Conservation (phyloP, 2,329 filamentous ascomycete species). For the Juglanconis oblonga region DNA sequence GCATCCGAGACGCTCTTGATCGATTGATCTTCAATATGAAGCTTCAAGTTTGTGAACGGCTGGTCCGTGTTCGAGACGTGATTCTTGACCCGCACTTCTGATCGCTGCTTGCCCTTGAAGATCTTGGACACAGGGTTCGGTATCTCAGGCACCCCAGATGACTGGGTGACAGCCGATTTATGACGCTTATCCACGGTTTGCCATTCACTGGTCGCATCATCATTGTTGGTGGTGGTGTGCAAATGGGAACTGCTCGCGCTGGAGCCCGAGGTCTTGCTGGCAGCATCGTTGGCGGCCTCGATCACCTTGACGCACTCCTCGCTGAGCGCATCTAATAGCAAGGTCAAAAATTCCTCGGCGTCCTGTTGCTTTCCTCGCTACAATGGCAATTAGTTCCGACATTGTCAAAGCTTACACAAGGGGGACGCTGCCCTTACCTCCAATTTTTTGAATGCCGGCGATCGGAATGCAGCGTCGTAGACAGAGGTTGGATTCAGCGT, state of each 20-base stretch:
- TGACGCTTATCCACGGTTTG: constrained; percentile 92
- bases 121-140: constrained; percentile 90
- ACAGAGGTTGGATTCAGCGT: constrained; percentile 92
- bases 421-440: constrained; percentile 54
- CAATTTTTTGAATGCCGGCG: constrained; percentile 86
- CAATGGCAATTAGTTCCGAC: constrained; percentile 27
- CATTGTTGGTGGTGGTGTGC: constrained; percentile 19
- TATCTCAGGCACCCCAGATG: constrained; percentile 69
- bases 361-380: constrained; percentile 95
- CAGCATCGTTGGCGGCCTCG: neutral
- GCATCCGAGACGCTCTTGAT: constrained; percentile 92
- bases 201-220: constrained; percentile 62
- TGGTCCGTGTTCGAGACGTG: constrained; percentile 91
- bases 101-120: constrained; percentile 87
- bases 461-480: constrained; percentile 79
- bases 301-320: constrained; percentile 86
- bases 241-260: neutral
- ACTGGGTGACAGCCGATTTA: constrained; percentile 79
- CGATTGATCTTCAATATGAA: constrained; percentile 86
- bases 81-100: constrained; percentile 81
- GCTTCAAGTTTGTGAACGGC: constrained; percentile 88
- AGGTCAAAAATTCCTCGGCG: constrained; percentile 93
- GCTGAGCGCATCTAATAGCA: constrained; percentile 86
- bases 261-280: too few species aligned
- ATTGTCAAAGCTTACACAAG: neutral